These are phyloP conservation scores for Coemansia sp. DNA, from an alignment of 371 early-diverging fungal genomes.

Conservation along the genomic window DNA sequence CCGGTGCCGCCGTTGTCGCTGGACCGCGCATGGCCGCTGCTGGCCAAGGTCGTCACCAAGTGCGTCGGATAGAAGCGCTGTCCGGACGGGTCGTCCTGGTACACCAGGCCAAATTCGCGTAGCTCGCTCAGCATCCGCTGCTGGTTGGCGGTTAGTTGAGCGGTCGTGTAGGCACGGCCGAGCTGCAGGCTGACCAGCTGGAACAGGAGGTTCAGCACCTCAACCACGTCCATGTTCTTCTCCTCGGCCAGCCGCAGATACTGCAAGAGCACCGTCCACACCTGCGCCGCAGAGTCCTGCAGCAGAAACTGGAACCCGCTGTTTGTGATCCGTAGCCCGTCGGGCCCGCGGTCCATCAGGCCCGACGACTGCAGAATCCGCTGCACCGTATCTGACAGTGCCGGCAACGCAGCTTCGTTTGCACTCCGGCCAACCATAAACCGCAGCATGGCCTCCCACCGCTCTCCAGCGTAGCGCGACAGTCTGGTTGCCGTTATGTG, in stretches of 20 bases:
- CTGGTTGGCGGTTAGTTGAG: constrained; percentile 81
- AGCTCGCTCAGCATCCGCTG: constrained; percentile 83
- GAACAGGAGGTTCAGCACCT: constrained; percentile 88
- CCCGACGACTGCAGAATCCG: constrained; percentile 73
- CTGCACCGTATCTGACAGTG: constrained; percentile 73
- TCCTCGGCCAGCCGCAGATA: constrained; percentile 85
- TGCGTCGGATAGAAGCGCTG: constrained; percentile 88
- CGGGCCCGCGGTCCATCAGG: constrained; percentile 64
- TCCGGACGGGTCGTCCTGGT: constrained; percentile 78
- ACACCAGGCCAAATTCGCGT: constrained; percentile 85
- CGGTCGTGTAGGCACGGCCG: constrained; percentile 85
- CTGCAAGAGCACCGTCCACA: constrained; percentile 93
- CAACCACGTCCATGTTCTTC: constrained; percentile 86
- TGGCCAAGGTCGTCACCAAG: constrained; percentile 87
- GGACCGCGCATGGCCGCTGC: constrained; percentile 62
- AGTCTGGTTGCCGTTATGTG: constrained; percentile 67
- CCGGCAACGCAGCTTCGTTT: constrained; percentile 57
- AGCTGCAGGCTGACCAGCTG: constrained; percentile 87
- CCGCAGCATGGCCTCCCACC: constrained; percentile 93
- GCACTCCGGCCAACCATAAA: constrained; percentile 85
- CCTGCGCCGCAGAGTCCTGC: constrained; percentile 91
- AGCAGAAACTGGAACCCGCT: constrained; percentile 96
- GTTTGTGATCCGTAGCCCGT: constrained; percentile 74
- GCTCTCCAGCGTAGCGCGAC: constrained; percentile 77
- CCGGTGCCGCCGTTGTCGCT: not conserved